These are phyloP conservation scores for Amoeboradix gromovi DNA, from an alignment of 371 early-diverging fungal genomes.

Conservation along the genomic window DNA sequence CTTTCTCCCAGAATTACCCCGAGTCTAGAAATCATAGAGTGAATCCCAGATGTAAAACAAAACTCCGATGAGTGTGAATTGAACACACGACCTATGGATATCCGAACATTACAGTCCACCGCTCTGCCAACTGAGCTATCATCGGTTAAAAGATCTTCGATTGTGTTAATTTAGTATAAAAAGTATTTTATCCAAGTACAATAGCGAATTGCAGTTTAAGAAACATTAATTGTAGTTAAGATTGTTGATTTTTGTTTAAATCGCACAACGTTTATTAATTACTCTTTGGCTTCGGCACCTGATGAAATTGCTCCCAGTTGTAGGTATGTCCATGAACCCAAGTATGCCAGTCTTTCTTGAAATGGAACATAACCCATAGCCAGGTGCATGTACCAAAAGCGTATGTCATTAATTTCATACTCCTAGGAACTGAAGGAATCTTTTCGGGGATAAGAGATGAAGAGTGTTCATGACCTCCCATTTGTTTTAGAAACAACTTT, in stretches of 20 bases:
- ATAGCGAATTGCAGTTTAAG: too few relatives aligned
- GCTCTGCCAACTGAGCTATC: slow-evolving; percentile 1
- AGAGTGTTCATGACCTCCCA: neutral
- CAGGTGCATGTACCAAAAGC: neutral
- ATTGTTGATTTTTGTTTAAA: too few relatives aligned
- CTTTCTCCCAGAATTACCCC: too few relatives aligned
- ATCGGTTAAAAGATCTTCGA: neutral
- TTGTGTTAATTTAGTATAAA: too few relatives aligned
- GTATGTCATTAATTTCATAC: neutral
- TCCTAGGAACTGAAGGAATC: neutral
- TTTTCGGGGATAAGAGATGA: neutral
- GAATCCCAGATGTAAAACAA: neutral
- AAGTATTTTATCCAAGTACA: too few relatives aligned
- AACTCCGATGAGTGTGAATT: neutral
- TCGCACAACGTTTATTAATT: too few relatives aligned
- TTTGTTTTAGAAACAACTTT: neutral
- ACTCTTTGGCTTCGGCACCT: neutral
- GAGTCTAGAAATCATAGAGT: too few relatives aligned
- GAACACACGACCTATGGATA: slow-evolving; percentile 1
- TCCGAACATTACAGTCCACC: neutral
- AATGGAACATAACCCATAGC: neutral
- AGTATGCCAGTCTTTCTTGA: neutral
- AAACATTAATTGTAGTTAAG: too few relatives aligned
- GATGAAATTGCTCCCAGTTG: neutral
- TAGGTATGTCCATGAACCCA: neutral